Evolutionary conservation across 2,329 filamentous ascomycete species (phyloP).

Genomic region (Epichloe scottii): DNA sequence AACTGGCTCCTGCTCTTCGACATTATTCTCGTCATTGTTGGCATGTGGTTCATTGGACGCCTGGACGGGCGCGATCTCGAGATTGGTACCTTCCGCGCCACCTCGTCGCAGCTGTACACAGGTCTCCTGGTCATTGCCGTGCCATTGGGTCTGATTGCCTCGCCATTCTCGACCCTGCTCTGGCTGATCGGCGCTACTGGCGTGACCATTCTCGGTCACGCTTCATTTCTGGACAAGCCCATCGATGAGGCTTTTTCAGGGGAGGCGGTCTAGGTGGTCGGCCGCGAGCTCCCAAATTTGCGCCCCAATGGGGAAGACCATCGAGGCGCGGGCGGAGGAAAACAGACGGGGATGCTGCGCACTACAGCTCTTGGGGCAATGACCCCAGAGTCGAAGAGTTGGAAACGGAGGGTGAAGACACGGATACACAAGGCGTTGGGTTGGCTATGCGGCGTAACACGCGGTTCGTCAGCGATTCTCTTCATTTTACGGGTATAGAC

Average conservation of each 20-base stretch:
- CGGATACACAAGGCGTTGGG: slow-evolving; percentile 42
- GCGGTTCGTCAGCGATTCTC: slow-evolving; percentile 46
- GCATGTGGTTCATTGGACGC: slow-evolving; percentile 85
- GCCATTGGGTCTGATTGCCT: slow-evolving; percentile 74
- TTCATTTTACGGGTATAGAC: slow-evolving; percentile 49
- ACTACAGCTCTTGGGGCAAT: slow-evolving; percentile 22
- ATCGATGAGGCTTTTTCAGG: slow-evolving; percentile 99
- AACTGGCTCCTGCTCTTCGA: slow-evolving; percentile 82
- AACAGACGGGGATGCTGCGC: slow-evolving; percentile 35
- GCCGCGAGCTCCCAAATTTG: slow-evolving; percentile 93
- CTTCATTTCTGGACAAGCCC: slow-evolving; percentile 91
- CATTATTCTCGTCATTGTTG: slow-evolving; percentile 73
- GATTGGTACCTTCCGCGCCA: slow-evolving; percentile 69
- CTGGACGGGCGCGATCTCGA: slow-evolving; percentile 82
- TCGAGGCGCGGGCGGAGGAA: slow-evolving; percentile 70
- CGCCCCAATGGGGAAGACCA: slow-evolving; percentile 99
- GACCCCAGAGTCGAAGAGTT: slow-evolving; percentile 51
- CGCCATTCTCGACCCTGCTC: slow-evolving; percentile 71
- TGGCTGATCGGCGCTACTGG: slow-evolving; percentile 95
- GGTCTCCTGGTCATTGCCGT: slow-evolving; percentile 71
- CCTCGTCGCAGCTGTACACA: slow-evolving; percentile 89
- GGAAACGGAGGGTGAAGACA: slow-evolving; percentile 45
- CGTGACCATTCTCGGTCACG: slow-evolving; percentile 89
- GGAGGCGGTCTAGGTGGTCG: slow-evolving; percentile 99
- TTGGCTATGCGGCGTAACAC: slow-evolving; percentile 31